Evolutionary conservation across 768 basidiomycete genomes (phyloP).

Genomic region (Lentinula edodes): DNA sequence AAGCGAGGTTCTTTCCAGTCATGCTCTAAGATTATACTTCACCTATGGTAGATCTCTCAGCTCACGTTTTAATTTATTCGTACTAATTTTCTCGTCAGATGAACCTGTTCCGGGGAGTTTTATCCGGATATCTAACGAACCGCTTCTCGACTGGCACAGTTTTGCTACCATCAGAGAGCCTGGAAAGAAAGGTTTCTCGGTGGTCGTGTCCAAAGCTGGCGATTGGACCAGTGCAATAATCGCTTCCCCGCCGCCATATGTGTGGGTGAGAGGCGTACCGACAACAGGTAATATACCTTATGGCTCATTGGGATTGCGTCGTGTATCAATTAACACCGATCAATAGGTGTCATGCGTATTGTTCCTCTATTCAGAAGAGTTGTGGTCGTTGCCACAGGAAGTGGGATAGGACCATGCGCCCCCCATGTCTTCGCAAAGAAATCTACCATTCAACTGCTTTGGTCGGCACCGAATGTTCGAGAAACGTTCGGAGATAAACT

Average conservation of each 20-base stretch:
- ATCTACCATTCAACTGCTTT: conserved; percentile 29
- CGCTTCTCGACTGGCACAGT: conserved; percentile 32
- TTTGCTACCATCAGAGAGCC: conserved; percentile 28
- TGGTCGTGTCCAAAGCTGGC: conserved; percentile 33
- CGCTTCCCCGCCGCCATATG: conserved; percentile 26
- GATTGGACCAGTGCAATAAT: conserved; percentile 36
- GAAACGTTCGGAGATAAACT: conserved; percentile 39
- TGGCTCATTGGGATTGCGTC: neutral
- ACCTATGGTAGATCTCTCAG: conserved; percentile 30
- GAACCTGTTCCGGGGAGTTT: conserved; percentile 19
- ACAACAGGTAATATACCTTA: conserved; percentile 15
- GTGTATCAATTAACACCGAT: neutral
- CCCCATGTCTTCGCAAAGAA: conserved; percentile 28
- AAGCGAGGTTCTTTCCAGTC: conserved; percentile 34
- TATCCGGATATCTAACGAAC: conserved; percentile 19
- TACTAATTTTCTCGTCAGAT: neutral
- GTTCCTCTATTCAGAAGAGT: conserved; percentile 30
- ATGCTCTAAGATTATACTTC: conserved; percentile 39
- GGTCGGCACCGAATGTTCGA: conserved; percentile 35
- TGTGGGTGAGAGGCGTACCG: conserved; percentile 36
- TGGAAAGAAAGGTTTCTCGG: conserved; percentile 23
- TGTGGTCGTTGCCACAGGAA: conserved; percentile 32
- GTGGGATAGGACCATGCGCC: conserved; percentile 34
- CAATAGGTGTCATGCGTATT: conserved; percentile 24
- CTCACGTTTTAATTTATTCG: neutral